A percentile compares a stretch with the other conserved stretches of the same genome.
Evolutionary conservation across 2,329 filamentous ascomycete species (phyloP).

Genomic region (Ilyonectria destructans): DNA sequence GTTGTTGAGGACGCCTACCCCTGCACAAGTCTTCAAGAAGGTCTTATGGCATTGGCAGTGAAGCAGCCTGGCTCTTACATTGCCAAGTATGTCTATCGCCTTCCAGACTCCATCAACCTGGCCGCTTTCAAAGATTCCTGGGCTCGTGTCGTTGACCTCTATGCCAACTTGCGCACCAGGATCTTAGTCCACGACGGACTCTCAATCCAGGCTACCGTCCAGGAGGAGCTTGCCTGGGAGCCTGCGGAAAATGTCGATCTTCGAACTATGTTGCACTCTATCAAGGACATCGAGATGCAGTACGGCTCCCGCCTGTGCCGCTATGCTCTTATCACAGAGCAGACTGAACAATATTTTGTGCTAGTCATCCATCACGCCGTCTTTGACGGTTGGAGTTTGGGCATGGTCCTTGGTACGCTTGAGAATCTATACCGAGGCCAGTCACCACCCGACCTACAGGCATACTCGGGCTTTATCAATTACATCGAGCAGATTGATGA

Average conservation of each 20-base stretch:
- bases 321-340: constrained; percentile 11
- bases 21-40: constrained; percentile 55
- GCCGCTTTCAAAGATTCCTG: constrained; percentile 1
- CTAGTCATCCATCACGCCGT: constrained; percentile 44
- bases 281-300: constrained; percentile 8
- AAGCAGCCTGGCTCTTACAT: constrained; percentile 30
- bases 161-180: constrained; percentile 12
- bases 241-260: background rate
- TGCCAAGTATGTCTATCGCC: constrained; percentile 15
- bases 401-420: background rate
- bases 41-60: constrained; percentile 48
- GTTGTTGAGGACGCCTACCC: constrained; percentile 44
- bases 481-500: background rate
- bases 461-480: constrained; percentile 12
- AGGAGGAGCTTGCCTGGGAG: constrained; percentile 11
- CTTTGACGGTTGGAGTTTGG: constrained; percentile 45
- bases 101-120: background rate
- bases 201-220: constrained; percentile 10
- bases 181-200: constrained; percentile 2
- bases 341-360: constrained; percentile 9
- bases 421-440: constrained; percentile 1
- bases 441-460: background rate
- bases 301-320: constrained; percentile 15
- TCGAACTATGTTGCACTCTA: background rate
- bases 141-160: background rate